A percentile compares a stretch with the other conserved stretches of the same genome.
These are phyloP conservation scores for Vanrija humicola DNA, from an alignment of 1,284 basidiomycete genomes.

Conservation along the genomic window DNA sequence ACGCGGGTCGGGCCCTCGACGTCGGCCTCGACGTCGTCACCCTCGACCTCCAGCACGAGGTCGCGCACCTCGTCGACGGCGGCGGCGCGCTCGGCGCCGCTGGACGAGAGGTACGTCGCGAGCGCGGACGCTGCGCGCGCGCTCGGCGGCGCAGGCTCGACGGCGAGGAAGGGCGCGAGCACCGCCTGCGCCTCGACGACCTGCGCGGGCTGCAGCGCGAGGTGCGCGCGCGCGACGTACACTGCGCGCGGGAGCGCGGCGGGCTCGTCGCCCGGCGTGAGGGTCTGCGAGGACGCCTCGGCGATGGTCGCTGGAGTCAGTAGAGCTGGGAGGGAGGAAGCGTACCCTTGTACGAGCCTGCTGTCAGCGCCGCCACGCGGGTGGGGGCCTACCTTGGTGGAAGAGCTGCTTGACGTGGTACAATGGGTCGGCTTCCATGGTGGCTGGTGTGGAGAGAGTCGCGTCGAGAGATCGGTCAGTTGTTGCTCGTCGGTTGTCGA, in stretches of 20 bases:
- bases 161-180: conserved; percentile 29
- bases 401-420: conserved; percentile 84
- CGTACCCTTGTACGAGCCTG: conserved; percentile 47
- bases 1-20: conserved; percentile 66
- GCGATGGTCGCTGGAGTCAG: conserved; percentile 37
- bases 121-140: conserved; percentile 68
- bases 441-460: neutral
- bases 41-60: conserved; percentile 75
- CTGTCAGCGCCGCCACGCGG: conserved; percentile 5
- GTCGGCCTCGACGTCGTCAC: conserved; percentile 63
- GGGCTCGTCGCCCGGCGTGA: conserved; percentile 39
- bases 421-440: conserved; percentile 74
- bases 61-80: conserved; percentile 79
- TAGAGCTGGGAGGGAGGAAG: neutral
- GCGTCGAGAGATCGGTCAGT: too few species aligned
- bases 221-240: conserved; percentile 77
- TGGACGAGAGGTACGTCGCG: conserved; percentile 58
- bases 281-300: conserved; percentile 35
- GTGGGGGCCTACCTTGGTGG: conserved; percentile 58
- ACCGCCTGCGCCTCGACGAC: conserved; percentile 59
- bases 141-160: conserved; percentile 61
- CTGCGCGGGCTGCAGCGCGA: conserved; percentile 66
- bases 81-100: conserved; percentile 27
- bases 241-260: conserved; percentile 54
- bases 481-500: too few species aligned